Evolutionary conservation across 306 rosid genomes (phyloP), one percentile per base, ranked within the genome.

Genomic region (Cucumis melo): DNA sequence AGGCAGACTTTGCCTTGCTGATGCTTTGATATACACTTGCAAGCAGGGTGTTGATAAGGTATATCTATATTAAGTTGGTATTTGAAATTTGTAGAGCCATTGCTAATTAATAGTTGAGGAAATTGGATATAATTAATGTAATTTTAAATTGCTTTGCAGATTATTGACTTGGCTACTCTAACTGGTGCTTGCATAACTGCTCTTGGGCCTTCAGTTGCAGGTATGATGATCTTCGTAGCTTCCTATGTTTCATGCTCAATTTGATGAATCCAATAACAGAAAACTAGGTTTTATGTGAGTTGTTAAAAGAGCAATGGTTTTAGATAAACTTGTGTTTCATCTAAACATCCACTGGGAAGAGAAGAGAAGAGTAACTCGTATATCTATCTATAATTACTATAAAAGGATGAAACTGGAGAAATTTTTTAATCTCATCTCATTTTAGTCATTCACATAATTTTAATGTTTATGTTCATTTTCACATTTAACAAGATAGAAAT

Each of bases 11-110:
- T 90, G 97, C 60, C 87, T 94, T 76, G 99, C 99, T 74, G 99
- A 94, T 78, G 96, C 99, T 55, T 84, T 94, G 85, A 81, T 94
- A 59, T 94, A 92, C 85, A 88, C 99, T 72, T 90, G 95, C 84
- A 92, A 94, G 84, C 97, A 87, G 87, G 99, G 96, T 78, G 97
- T 88, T 88, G 93, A 89, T n/a, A 94, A 94, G 97, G 99, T 94
- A 82, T 9, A 16, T 71, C 15, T 7, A 46, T 7, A 48, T 15
- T 24, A 48, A 48, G 41, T 71, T 46, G 8, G 21, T 64, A 36
- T 64, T 64, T 36, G 46, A 27, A 32, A 61, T 27, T 32, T 44
- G 38, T 21, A 44, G 48, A 42, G 38, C 2, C 51, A 36, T 46
- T 1, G 53, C 53, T 46, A 13, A 29, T 29, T 46, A 13, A 29